Evolutionary conservation across 176 grass and related monocot genomes (phyloP), one percentile per base, ranked within the genome.

Genomic region (Carex cristatella): DNA sequence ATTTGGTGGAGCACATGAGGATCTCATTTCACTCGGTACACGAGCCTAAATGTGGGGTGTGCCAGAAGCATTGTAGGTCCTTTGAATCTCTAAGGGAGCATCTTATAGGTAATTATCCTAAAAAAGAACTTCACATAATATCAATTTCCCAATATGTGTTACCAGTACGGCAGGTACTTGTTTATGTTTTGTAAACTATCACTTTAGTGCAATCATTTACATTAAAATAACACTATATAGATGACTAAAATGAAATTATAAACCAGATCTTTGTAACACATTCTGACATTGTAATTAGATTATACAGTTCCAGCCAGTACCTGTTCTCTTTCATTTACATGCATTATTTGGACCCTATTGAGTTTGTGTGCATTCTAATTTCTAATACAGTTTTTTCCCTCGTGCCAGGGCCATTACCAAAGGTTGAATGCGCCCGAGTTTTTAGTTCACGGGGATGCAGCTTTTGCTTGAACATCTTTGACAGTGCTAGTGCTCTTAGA

Each of bases 1-100:
- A 97, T 72, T 87, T 97, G n/a, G 94, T 97, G 66, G 94, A 94
- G 86, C 94, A 97, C 83, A 91, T 94, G 92, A 91, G 87, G 83
- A 87, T 92, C 42, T 94, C 92, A 10, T 97, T 87, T 84, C 94
- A 97, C 79, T 97, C 94, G 4, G 79, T 38, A 72, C 94, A 97
- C 27, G 94, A 97, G 84, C 89, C 92, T 74, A 92, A 74, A 87
- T 97, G 94, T 81, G 90, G 94, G 77, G 80, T 88, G 8, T 97
- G 92, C 84, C 18, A 86, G 55, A 97, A 97, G 81, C 94, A 97
- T 84, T 97, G 94, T 84, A 93, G 94, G 31, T 97, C 89, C 37
- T 92, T 92, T 54, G 94, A 97, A 69, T 97, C 94, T 0, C 92
- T 97, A 73, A 88, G 94, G 81, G 94, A 97, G 79, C 92, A 97